Conservation (phyloP, 2,329 filamentous ascomycete genomes). For the Clonostachys rhizophaga region DNA sequence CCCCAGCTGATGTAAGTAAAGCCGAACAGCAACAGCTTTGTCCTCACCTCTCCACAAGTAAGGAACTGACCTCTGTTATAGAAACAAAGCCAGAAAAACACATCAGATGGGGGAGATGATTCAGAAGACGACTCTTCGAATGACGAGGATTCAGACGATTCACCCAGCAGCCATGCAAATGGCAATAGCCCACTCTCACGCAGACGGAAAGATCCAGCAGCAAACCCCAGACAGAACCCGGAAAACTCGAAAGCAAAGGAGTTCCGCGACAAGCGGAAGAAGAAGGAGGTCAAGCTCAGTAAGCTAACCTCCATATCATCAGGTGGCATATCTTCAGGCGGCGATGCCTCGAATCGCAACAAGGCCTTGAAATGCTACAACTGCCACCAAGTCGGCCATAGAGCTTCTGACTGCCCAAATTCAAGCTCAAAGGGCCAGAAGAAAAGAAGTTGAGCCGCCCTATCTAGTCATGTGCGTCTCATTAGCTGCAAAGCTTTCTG, state of each 20-base stretch:
- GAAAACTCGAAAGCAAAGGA: constrained; percentile 32
- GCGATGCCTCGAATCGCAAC: constrained; percentile 10
- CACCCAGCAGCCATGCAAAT: too few species aligned
- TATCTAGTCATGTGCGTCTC: too few species aligned
- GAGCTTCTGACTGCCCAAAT: constrained; percentile 48
- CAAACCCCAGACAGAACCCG: constrained; percentile 10
- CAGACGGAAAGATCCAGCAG: too few species aligned
- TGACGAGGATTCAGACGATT: constrained; percentile 3
- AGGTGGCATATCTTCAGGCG: constrained; percentile 11
- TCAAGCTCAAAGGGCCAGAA: constrained; percentile 7
- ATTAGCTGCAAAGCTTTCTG: too few species aligned
- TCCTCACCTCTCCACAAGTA: too few species aligned
- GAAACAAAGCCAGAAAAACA: constrained; percentile 2
- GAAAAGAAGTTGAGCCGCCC: too few species aligned
- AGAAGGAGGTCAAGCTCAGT: constrained; percentile 65
- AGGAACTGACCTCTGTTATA: too few species aligned
- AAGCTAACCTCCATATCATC: constrained; percentile 56
- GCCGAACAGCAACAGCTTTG: too few species aligned
- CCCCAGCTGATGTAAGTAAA: too few species aligned
- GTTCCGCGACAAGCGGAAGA: constrained; percentile 53
- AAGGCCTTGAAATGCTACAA: constrained; percentile 45
- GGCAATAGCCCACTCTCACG: too few species aligned
- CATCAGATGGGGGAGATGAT: constrained; percentile 15
- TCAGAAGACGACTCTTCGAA: constrained; percentile 1
- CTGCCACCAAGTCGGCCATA: constrained; percentile 60